Evolutionary conservation across 306 rosid genomes (phyloP).

Genomic region (Prunus fruticosa): DNA sequence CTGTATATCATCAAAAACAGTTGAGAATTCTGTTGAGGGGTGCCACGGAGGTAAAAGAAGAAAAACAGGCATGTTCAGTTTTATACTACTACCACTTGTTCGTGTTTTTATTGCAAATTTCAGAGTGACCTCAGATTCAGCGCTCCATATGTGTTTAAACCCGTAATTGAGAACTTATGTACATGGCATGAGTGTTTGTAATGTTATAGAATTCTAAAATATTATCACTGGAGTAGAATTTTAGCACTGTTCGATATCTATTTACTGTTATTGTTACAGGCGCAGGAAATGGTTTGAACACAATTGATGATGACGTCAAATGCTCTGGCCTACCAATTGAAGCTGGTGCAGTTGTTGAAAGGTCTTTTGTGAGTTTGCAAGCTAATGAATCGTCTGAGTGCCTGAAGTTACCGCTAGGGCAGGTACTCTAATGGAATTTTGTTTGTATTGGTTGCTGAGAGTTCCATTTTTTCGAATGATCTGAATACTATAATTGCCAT

Average conservation of each 20-base stretch:
- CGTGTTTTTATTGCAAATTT: background rate
- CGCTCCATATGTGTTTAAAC: background rate
- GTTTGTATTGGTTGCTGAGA: constrained; percentile 10
- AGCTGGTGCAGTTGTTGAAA: constrained; percentile 33
- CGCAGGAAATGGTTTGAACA: constrained; percentile 15
- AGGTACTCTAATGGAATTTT: constrained; percentile 33
- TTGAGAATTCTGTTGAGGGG: constrained; percentile 31
- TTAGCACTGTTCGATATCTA: background rate
- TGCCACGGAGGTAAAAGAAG: constrained; percentile 54
- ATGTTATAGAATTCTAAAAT: background rate
- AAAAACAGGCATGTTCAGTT: constrained; percentile 54
- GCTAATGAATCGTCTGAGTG: constrained; percentile 36
- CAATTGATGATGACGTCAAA: constrained; percentile 25
- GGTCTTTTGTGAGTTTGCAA: constrained; percentile 29
- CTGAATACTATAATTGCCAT: background rate
- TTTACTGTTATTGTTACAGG: constrained; percentile 24
- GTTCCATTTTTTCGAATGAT: background rate
- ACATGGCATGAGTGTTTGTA: background rate
- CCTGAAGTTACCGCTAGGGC: constrained; percentile 30
- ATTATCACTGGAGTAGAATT: background rate
- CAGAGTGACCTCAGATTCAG: background rate
- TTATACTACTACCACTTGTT: background rate
- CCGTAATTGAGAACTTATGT: background rate
- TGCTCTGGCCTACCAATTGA: constrained; percentile 33
- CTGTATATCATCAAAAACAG: constrained; percentile 27